Conservation (phyloP, 2,329 filamentous ascomycete genomes). For the Madurella mycetomatis region DNA sequence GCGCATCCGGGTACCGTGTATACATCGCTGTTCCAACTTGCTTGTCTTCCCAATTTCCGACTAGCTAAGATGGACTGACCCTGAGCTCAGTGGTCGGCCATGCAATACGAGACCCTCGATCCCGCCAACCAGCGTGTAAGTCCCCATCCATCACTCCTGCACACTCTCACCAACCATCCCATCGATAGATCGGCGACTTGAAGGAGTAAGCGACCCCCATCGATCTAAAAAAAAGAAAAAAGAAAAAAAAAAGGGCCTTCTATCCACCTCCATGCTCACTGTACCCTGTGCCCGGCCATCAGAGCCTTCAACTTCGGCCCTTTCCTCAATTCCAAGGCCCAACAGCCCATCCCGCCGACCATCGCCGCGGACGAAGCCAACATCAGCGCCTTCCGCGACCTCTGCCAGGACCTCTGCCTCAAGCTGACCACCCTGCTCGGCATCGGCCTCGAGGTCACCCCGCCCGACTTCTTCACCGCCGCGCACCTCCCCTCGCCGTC, state of each 20-base stretch:
- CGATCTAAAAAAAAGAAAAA: neutral
- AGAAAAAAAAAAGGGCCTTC: no score
- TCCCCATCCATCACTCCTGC: conserved; percentile 1
- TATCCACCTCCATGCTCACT: neutral
- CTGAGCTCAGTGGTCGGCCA: conserved; percentile 61
- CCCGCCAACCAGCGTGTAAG: conserved; percentile 72
- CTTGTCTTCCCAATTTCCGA: no score
- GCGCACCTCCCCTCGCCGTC: conserved; percentile 42
- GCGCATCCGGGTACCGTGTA: neutral
- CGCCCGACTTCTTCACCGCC: conserved; percentile 50
- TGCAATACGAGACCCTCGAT: conserved; percentile 85
- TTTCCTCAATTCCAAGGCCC: conserved; percentile 62
- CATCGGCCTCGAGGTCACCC: conserved; percentile 61
- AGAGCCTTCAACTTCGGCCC: conserved; percentile 91
- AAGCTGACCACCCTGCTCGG: conserved; percentile 73
- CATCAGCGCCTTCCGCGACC: conserved; percentile 61
- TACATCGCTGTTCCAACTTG: neutral
- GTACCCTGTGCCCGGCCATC: neutral
- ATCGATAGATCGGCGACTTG: conserved; percentile 66
- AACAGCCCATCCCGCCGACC: conserved; percentile 69
- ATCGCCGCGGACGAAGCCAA: conserved; percentile 57
- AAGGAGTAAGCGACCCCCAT: conserved; percentile 62
- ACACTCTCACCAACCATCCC: neutral
- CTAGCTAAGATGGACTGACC: neutral
- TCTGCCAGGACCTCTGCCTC: conserved; percentile 69